These are phyloP conservation scores for Naganishia friedmannii DNA, from an alignment of 768 basidiomycete genomes.

Conservation along the genomic window DNA sequence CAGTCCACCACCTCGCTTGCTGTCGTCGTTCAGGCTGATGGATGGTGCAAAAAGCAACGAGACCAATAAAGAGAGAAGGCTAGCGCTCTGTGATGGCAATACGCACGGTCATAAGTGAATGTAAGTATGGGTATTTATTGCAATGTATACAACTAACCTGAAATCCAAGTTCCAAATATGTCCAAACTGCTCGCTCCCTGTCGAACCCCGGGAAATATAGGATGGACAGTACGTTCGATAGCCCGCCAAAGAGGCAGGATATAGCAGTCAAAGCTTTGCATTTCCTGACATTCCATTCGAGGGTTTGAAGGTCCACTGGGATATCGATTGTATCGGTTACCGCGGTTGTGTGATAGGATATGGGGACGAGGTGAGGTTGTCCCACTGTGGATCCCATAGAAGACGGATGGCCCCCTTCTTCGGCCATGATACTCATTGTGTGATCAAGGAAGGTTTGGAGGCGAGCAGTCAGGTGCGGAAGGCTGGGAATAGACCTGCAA, in stretches of 20 bases:
- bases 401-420: neutral
- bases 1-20: neutral
- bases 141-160: neutral
- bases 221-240: neutral
- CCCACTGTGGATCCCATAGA: neutral
- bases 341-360: constrained; percentile 13
- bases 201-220: too few relatives aligned
- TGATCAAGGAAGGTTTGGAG: too few relatives aligned
- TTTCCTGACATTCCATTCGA: constrained; percentile 7
- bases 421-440: too few relatives aligned
- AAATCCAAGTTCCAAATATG: neutral
- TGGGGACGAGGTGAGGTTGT: neutral
- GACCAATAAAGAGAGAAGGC: neutral
- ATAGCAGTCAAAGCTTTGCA: neutral
- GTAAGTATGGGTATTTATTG: neutral
- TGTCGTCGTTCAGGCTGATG: neutral
- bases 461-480: too few relatives aligned
- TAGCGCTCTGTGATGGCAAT: neutral
- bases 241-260: neutral
- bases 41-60: neutral
- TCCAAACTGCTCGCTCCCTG: neutral
- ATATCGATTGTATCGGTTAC: constrained; percentile 7
- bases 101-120: neutral
- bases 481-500: too few relatives aligned
- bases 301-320: neutral